phyloP scores from a whole-genome alignment of 2,329 filamentous ascomycete species.

The Penicillium palitans region DNA sequence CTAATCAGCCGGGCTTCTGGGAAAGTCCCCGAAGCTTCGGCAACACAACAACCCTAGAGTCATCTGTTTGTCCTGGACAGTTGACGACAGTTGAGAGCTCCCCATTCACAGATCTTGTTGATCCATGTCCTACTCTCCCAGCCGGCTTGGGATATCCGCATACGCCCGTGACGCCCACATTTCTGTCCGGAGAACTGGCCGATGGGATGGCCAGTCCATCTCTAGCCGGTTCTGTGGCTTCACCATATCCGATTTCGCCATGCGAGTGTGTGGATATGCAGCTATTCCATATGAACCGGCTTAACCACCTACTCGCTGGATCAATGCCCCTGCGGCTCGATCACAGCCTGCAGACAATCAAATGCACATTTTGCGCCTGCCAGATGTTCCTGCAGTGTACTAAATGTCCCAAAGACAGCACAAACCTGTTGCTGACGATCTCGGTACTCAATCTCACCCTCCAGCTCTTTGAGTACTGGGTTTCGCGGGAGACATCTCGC shows the following conservation, averaged over 20 bases:
- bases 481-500: constrained; percentile 27
- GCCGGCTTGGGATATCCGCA: constrained; percentile 24
- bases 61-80: constrained; percentile 22
- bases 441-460: constrained; percentile 35
- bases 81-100: constrained; percentile 16
- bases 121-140: constrained; percentile 19
- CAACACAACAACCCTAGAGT: constrained; percentile 18
- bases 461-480: constrained; percentile 35
- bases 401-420: constrained; percentile 33
- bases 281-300: constrained; percentile 32
- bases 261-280: constrained; percentile 37
- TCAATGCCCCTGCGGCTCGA: constrained; percentile 33
- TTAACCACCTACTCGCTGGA: constrained; percentile 32
- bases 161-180: constrained; percentile 35
- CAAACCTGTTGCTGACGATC: constrained; percentile 31
- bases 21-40: constrained; percentile 30
- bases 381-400: constrained; percentile 34
- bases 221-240: constrained; percentile 32
- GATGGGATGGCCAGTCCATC: constrained; percentile 30
- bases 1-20: constrained; percentile 24
- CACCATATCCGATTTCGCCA: constrained; percentile 17
- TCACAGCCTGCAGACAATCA: constrained; percentile 34
- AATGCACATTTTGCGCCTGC: constrained; percentile 32
- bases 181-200: constrained; percentile 31
- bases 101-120: constrained; percentile 19